Conservation (phyloP, 2,329 filamentous ascomycete genomes). For the Cyclaneusma minus region DNA sequence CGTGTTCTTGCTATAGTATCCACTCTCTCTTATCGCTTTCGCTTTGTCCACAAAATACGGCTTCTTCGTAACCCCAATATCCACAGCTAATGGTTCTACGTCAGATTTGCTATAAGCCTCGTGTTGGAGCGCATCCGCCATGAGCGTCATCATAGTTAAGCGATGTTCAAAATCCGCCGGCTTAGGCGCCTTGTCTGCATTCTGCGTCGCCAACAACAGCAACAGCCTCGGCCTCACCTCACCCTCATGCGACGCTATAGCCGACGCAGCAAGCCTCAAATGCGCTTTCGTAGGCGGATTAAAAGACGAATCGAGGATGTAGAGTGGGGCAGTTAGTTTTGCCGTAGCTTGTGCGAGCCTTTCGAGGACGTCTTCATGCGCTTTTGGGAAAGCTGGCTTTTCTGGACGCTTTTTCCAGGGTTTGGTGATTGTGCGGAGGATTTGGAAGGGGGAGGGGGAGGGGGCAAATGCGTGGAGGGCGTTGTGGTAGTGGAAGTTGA, state of each 20-base stretch:
- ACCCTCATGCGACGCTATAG: no score
- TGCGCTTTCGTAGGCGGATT: slow-evolving; percentile 52
- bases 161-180: slow-evolving; percentile 54
- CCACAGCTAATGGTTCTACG: slow-evolving; percentile 24
- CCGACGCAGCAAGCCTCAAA: slow-evolving; percentile 36
- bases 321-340: no score
- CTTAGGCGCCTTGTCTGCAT: slow-evolving; percentile 50
- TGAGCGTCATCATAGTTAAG: slow-evolving; percentile 55
- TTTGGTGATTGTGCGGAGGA: background rate
- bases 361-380: no score
- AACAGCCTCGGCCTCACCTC: slow-evolving; percentile 25
- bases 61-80: slow-evolving; percentile 55
- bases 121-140: slow-evolving; percentile 41
- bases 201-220: slow-evolving; percentile 45
- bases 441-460: slow-evolving; percentile 11
- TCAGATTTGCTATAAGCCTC: background rate
- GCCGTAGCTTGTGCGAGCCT: no score
- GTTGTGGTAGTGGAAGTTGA: slow-evolving; percentile 8
- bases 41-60: slow-evolving; percentile 66
- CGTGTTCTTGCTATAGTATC: slow-evolving; percentile 26
- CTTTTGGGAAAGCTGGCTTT: no score
- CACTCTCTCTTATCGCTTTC: slow-evolving; percentile 32
- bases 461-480: slow-evolving; percentile 12
- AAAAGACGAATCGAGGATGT: slow-evolving; percentile 53
- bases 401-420: no score